These are phyloP conservation scores for Solanum arcanum DNA, from an alignment of 257 asterid species.

Conservation along the genomic window DNA sequence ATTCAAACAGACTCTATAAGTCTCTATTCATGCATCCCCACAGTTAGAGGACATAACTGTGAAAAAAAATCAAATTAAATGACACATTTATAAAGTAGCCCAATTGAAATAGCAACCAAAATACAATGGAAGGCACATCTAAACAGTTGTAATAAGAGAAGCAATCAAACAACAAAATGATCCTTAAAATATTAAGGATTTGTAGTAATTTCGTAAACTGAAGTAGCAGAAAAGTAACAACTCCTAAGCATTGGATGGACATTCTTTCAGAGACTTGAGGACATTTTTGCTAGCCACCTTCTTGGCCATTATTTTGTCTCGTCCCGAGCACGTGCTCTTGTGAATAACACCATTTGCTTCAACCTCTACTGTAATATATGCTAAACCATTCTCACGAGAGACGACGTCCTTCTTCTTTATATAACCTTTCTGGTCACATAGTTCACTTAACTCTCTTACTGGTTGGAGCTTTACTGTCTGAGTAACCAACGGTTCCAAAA, in stretches of 20 bases:
- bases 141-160: neutral
- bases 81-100: neutral
- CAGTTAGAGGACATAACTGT: neutral
- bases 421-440: conserved; percentile 43
- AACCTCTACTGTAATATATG: conserved; percentile 32
- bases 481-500: conserved; percentile 69
- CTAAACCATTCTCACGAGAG: conserved; percentile 11
- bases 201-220: neutral
- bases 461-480: conserved; percentile 62
- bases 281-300: conserved; percentile 44
- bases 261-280: conserved; percentile 25
- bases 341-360: conserved; percentile 38
- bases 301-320: conserved; percentile 30
- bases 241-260: neutral
- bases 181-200: neutral
- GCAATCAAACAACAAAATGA: neutral
- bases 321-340: conserved; percentile 9
- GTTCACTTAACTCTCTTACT: conserved; percentile 36
- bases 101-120: neutral
- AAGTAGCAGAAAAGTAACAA: neutral
- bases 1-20: too few relatives aligned
- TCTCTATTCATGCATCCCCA: too few relatives aligned
- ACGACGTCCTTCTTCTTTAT: conserved; percentile 5
- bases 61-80: neutral
- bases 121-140: neutral